Evolutionary conservation across 1,139 yeast species (phyloP).

Genomic region (Meyerozyma guilliermondii): DNA sequence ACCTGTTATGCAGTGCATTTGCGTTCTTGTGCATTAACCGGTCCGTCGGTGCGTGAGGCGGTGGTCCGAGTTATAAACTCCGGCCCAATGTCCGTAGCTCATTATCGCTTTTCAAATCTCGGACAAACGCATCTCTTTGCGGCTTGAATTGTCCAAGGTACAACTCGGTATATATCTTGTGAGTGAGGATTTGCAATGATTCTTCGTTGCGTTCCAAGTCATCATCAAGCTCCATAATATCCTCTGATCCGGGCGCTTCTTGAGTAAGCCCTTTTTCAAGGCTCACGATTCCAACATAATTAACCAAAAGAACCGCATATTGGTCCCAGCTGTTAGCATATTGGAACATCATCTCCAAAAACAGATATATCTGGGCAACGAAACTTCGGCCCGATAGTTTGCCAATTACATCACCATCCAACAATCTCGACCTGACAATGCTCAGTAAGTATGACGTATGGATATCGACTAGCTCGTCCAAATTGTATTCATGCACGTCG

Average conservation of each 20-base stretch:
- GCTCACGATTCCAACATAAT: constrained; percentile 21
- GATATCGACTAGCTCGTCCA: constrained; percentile 42
- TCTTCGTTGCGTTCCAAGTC: constrained; percentile 23
- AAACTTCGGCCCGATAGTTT: constrained; percentile 34
- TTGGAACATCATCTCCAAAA: constrained; percentile 37
- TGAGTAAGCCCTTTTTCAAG: constrained; percentile 10
- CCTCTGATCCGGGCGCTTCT: constrained; percentile 3
- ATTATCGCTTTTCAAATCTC: constrained; percentile 27
- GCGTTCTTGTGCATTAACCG: too few species aligned
- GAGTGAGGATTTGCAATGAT: constrained; percentile 21
- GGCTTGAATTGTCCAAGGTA: constrained; percentile 19
- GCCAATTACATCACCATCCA: constrained; percentile 32
- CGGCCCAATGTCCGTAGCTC: constrained; percentile 25
- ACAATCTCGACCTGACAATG: constrained; percentile 37
- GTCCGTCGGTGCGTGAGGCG: too few species aligned
- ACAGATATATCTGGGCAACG: constrained; percentile 40
- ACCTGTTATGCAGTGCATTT: too few species aligned
- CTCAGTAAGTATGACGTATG: constrained; percentile 37
- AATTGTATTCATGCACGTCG: constrained; percentile 23
- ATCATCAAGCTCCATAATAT: constrained; percentile 14
- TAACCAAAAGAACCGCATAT: constrained; percentile 27
- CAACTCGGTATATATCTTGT: constrained; percentile 20
- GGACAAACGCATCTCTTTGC: constrained; percentile 16
- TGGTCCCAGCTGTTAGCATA: constrained; percentile 45
- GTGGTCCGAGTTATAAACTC: constrained; percentile 3